Percentiles rank a stretch among this genome's conserved stretches.
These are phyloP conservation scores for Trypanosoma lewisi DNA, from an alignment of 208 protist species.

Conservation along the genomic window DNA sequence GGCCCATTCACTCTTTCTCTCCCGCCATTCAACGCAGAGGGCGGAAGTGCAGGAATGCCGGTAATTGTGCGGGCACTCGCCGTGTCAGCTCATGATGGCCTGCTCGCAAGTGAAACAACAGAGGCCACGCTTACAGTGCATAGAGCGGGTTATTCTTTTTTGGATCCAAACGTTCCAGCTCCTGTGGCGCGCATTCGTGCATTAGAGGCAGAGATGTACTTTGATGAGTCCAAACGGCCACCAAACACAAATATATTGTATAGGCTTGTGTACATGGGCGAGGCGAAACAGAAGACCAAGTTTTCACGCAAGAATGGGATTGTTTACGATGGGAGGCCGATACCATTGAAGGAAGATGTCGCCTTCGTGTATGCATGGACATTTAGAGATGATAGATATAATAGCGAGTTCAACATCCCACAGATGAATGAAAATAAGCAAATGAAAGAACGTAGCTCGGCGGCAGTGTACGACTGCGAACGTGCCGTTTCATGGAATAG, in stretches of 20 bases:
- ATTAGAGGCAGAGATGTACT: slow-evolving; percentile 61
- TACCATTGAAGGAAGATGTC: slow-evolving; percentile 56
- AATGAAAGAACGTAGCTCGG: slow-evolving; percentile 45
- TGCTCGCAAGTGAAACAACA: slow-evolving; percentile 37
- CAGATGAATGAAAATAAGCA: background rate
- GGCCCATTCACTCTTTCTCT: slow-evolving; percentile 72
- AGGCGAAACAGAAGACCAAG: slow-evolving; percentile 50
- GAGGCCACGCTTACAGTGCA: slow-evolving; percentile 55
- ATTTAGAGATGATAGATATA: slow-evolving; percentile 23
- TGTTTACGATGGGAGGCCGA: slow-evolving; percentile 50
- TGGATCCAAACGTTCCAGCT: slow-evolving; percentile 49
- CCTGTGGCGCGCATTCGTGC: slow-evolving; percentile 57
- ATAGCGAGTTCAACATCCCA: background rate
- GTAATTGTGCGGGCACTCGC: slow-evolving; percentile 55
- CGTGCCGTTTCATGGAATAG: slow-evolving; percentile 30
- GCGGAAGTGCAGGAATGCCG: slow-evolving; percentile 19
- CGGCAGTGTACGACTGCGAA: slow-evolving; percentile 72
- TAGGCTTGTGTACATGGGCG: slow-evolving; percentile 61
- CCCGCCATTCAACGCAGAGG: slow-evolving; percentile 29
- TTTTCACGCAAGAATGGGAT: slow-evolving; percentile 39
- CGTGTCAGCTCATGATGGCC: slow-evolving; percentile 20
- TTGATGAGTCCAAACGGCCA: slow-evolving; percentile 68
- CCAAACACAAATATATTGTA: slow-evolving; percentile 55
- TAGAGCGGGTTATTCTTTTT: slow-evolving; percentile 54
- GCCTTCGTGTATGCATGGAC: slow-evolving; percentile 80